Evolutionary conservation across 2,329 filamentous ascomycete species (phyloP).

Genomic region (Aspergillus quadrilineatus): DNA sequence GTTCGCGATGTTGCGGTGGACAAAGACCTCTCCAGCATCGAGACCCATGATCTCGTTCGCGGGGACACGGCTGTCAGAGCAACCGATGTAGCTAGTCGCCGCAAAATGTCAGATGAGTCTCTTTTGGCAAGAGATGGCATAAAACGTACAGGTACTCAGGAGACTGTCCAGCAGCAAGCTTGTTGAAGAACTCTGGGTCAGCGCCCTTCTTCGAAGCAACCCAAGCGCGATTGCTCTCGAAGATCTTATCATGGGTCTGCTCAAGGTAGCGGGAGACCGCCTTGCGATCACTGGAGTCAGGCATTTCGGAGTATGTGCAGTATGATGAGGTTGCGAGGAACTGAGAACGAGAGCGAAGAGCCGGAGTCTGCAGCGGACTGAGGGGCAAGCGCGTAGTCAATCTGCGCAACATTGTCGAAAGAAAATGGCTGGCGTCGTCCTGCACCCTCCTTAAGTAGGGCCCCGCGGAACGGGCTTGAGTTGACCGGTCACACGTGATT

Average conservation of each 20-base stretch:
- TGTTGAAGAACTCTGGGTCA: slow-evolving; percentile 65
- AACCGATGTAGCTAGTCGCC: slow-evolving; percentile 34
- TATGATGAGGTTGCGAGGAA: neutral
- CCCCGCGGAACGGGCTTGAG: neutral
- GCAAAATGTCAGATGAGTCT: neutral
- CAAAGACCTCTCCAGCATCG: slow-evolving; percentile 34
- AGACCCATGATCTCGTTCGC: slow-evolving; percentile 36
- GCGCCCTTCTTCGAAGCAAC: slow-evolving; percentile 54
- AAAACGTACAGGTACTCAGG: slow-evolving; percentile 62
- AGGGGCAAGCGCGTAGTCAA: neutral
- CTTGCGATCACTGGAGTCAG: neutral
- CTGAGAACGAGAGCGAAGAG: neutral
- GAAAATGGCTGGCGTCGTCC: neutral
- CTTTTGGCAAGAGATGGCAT: neutral
- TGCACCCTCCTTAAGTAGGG: neutral
- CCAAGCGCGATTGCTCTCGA: slow-evolving; percentile 68
- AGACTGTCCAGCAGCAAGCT: slow-evolving; percentile 63
- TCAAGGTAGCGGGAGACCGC: slow-evolving; percentile 13
- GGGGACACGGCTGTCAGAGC: slow-evolving; percentile 33
- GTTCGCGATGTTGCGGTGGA: slow-evolving; percentile 37
- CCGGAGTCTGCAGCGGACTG: neutral
- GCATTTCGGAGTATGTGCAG: slow-evolving; percentile 1
- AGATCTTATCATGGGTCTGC: slow-evolving; percentile 64
- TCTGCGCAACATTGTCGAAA: slow-evolving; percentile 1
- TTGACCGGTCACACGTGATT: neutral